Base-by-base conservation (phyloP, 73 alveolate genomes). In the Paraurostyla sp. region DNA sequence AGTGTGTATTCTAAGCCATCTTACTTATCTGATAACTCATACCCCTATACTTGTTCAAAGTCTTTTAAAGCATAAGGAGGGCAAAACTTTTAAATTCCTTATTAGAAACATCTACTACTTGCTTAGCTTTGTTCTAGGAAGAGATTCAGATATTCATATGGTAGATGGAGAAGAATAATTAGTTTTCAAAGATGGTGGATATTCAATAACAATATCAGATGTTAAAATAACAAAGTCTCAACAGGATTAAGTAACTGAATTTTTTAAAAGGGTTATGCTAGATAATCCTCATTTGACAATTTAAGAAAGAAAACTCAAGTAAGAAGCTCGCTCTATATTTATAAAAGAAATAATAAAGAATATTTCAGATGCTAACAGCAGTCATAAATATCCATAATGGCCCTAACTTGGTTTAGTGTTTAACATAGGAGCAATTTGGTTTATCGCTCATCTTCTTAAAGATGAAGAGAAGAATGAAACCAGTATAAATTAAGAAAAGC, bases 71-170 rank as follows among this genome's bases (percentile, higher is more conserved):
- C 89, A 78, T 54, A 78, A 78, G 52, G 89, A 78, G n/a, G 62
- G 71, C 11, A 49, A 78, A 27, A 78, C 89, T 9, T 78, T 18
- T 38, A 78, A 35, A 36, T 78, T 78, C 50, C 49, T 78, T 57
- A 78, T 78, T 30, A 78, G 89, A 78, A 78, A 78, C 62, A 50
- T 78, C 43, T 78, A 78, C 46, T 78, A 23, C 50, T 43, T 33
- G 9, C 32, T 33, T n/a, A n/a, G n/a, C n/a, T n/a, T n/a, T n/a
- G n/a, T n/a, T n/a, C n/a, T n/a, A n/a, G n/a, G n/a, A n/a, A n/a
- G n/a, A n/a, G n/a, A n/a, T n/a, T n/a, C n/a, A n/a, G n/a, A n/a
- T n/a, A n/a, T n/a, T n/a, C n/a, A n/a, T n/a, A n/a, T n/a, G n/a
- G n/a, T n/a, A n/a, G n/a, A n/a, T n/a, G n/a, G n/a, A n/a, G n/a